A percentile compares a stretch with the other conserved stretches of the same genome.
These are phyloP conservation scores for Acer yangbiense DNA, from an alignment of 345 rosid genomes.

Conservation along the genomic window DNA sequence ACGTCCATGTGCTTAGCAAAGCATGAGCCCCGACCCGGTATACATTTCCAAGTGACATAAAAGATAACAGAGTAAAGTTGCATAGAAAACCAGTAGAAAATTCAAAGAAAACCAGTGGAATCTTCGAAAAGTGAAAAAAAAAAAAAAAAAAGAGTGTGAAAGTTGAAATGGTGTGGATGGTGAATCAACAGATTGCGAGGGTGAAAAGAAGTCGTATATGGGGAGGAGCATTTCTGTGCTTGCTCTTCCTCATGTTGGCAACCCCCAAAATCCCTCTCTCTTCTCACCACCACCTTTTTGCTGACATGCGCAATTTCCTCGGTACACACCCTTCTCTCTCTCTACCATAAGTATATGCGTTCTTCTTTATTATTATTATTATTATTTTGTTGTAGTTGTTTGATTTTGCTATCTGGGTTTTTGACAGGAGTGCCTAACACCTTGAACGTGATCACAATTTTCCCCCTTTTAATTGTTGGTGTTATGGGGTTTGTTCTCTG, in stretches of 20 bases:
- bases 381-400: neutral
- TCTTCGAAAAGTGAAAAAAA: neutral
- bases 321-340: conserved; percentile 37
- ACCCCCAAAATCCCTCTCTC: conserved; percentile 75
- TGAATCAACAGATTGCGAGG: conserved; percentile 52
- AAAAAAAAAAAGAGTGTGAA: neutral
- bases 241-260: conserved; percentile 58
- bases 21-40: too few species aligned
- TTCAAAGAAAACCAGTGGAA: too few species aligned
- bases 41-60: too few species aligned
- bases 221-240: conserved; percentile 53
- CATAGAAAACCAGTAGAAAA: too few species aligned
- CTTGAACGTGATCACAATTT: conserved; percentile 81
- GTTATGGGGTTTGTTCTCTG: conserved; percentile 76
- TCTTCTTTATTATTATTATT: too few species aligned
- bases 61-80: too few species aligned
- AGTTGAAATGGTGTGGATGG: conserved; percentile 49
- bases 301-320: conserved; percentile 82
- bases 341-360: neutral
- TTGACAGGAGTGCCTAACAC: conserved; percentile 81
- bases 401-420: conserved; percentile 26
- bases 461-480: conserved; percentile 80
- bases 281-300: conserved; percentile 49
- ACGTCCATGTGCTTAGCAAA: too few species aligned
- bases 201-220: conserved; percentile 46